A percentile compares a stretch with the other conserved stretches of the same genome.
These are phyloP conservation scores for Trichophyton verrucosum DNA, from an alignment of 2,329 filamentous ascomycete genomes.

Conservation along the genomic window DNA sequence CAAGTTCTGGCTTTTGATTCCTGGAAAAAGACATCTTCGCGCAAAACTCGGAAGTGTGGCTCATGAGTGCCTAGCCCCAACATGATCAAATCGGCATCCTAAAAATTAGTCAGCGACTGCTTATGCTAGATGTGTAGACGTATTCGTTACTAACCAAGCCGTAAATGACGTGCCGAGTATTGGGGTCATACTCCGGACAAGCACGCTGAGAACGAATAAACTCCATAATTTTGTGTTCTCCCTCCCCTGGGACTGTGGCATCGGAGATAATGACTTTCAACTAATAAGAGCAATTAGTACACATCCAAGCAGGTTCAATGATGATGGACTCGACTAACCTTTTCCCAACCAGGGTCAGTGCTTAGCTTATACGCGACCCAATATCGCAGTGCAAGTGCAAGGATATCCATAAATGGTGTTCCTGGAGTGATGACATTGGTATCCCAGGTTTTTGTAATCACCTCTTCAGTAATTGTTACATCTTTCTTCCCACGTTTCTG, in stretches of 20 bases:
- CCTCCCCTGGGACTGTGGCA: constrained; percentile 92
- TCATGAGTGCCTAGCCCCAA: constrained; percentile 93
- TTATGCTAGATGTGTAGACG: too few species aligned
- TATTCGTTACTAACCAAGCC: constrained; percentile 45
- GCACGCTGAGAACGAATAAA: constrained; percentile 89
- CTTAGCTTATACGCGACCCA: constrained; percentile 98
- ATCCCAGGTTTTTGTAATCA: constrained; percentile 83
- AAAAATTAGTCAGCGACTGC: constrained; percentile 16
- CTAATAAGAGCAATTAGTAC: constrained; percentile 23
- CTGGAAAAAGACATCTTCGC: constrained; percentile 93
- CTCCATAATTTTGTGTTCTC: constrained; percentile 99
- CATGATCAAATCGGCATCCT: constrained; percentile 97
- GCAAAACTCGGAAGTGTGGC: constrained; percentile 87
- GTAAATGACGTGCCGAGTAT: constrained; percentile 96
- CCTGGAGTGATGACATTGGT: constrained; percentile 81
- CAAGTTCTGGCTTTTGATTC: constrained; percentile 73
- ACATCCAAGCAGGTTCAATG: background rate
- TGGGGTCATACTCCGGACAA: constrained; percentile 84
- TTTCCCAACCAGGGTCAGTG: constrained; percentile 89
- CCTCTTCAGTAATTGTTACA: constrained; percentile 48
- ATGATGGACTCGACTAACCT: constrained; percentile 30
- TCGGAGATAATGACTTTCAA: constrained; percentile 98
- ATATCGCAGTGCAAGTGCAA: constrained; percentile 79
- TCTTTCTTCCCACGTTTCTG: constrained; percentile 57
- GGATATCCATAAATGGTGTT: constrained; percentile 96